These are phyloP conservation scores for Thalassiosira ordinaria DNA, from an alignment of 352 stramenopile species.

Conservation along the genomic window DNA sequence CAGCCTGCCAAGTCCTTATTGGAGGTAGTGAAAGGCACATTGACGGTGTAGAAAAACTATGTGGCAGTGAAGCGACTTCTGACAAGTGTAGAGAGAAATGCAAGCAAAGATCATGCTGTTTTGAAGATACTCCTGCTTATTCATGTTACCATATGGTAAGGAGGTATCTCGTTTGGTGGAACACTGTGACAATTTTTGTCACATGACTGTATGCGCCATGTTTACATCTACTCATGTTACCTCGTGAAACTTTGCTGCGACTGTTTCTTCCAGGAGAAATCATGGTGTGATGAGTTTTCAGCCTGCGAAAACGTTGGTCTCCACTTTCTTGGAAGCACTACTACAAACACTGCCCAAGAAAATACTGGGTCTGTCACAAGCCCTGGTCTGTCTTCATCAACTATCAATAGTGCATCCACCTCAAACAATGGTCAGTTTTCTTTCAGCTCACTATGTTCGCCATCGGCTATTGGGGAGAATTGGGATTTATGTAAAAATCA, in stretches of 20 bases:
- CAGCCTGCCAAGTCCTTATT: slow-evolving; percentile 7
- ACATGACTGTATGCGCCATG: too few relatives aligned
- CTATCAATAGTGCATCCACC: too few relatives aligned
- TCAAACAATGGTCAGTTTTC: too few relatives aligned
- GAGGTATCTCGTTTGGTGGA: too few relatives aligned
- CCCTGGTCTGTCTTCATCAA: too few relatives aligned
- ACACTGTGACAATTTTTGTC: too few relatives aligned
- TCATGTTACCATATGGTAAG: slow-evolving; percentile 36
- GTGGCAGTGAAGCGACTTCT: slow-evolving; percentile 11
- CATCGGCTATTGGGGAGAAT: slow-evolving; percentile 13
- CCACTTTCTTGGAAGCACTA: slow-evolving; percentile 1
- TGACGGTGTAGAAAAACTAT: slow-evolving; percentile 9
- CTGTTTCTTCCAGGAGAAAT: slow-evolving; percentile 14
- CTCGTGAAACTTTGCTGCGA: too few relatives aligned
- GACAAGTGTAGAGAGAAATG: slow-evolving; percentile 21
- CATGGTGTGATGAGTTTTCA: slow-evolving; percentile 17
- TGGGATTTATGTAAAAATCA: slow-evolving; percentile 4
- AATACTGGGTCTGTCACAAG: too few relatives aligned
- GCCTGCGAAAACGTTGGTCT: slow-evolving; percentile 13
- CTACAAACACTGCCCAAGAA: neutral
- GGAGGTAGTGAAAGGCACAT: slow-evolving; percentile 4
- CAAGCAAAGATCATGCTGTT: slow-evolving; percentile 22
- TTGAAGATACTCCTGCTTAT: slow-evolving; percentile 12
- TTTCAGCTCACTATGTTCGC: too few relatives aligned
- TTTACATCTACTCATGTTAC: too few relatives aligned